Base-by-base conservation (phyloP, 1,284 basidiomycete genomes). In the Anthracocystis walkeri region DNA sequence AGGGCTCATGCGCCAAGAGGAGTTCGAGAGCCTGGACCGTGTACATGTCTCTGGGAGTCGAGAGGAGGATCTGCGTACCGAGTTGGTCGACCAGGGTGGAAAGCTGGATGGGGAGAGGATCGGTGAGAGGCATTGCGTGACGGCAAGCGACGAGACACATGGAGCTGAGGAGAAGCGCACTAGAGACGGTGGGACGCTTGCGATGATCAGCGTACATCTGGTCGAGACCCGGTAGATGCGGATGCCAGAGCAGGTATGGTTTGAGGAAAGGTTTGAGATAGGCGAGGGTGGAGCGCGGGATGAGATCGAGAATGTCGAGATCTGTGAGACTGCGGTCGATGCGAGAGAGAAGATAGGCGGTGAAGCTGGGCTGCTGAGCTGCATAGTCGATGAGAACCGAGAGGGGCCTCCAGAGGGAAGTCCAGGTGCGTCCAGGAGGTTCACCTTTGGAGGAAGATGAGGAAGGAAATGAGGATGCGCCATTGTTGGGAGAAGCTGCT, bases 321-420 rank as follows among this genome's bases (percentile, higher is more conserved):
- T 58, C 48, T 11, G 49, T 48, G 31, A 65, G 51, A 23, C 20
- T 46, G 44, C 49, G 61, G 41, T 67, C 65, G 65, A 71, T 67
- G 55, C 68, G 64, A 52, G 31, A 42, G 46, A 72, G 51, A 5
- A 76, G 65, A n/a, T 76, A 72, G 38, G 49, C 58, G 42, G 58
- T 68, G 48, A 76, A 76, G 58, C 63, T 65, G 29, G 68, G 65
- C 33, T 76, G 74, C 40, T 68, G 68, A 0, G 74, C 68, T 31
- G 74, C 74, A 42, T 76, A 76, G 62, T 68, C 74, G 58, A 76
- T 68, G 41, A 76, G 59, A n/a, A 76, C 68, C 4, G 74, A 72
- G 18, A 76, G 41, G 0, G 74, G 74, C 49, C 68, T 56, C 74
- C 74, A 76, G 16, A 75, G 66, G 16, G 73, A 75, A 5, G 73